Evolutionary conservation across 805 yeast species (phyloP), one percentile per base, ranked within the genome.

Genomic region (Candida mattraensis): DNA sequence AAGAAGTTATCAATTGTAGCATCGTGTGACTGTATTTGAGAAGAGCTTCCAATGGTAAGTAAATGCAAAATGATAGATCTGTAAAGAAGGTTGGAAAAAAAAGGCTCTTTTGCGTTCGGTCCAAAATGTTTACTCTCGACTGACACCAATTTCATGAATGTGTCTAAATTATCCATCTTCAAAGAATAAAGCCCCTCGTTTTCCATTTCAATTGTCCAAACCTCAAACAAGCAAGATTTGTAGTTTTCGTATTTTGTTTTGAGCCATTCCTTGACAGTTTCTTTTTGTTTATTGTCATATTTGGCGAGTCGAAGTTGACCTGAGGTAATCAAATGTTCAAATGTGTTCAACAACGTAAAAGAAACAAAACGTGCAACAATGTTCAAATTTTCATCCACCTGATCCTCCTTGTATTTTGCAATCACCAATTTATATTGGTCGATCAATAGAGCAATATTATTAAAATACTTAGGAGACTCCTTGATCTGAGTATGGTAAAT

Each of bases 191-290:
- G 23, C 4, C 51, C 48, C 35, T 57, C 56, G 21, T 72, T 68
- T 13, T 67, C 55, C 2, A 63, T 50, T 2, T 60, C 46, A n/a
- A 56, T 45, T 3, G 58, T 58, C 45, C 82, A 58, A 32, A 74
- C 56, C 11, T 58, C 54, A 17, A 72, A 53, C 16, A 83, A 41
- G 20, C 60, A 53, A 3, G 48, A 48, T 49, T 80, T 78, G 61
- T 66, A 84, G 15, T 63, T 59, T 24, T 70, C 70, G 60, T 84
- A 84, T 37, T 73, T 70, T 31, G 73, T 70, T 37, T 67, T 66
- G 24, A 86, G 57, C 91, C 95, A 85, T 45, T 70, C 67, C 21
- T 71, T 71, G n/a, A 80, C 71, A 12, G 63, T 59, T 42, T 70
- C 69, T 37, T 74, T 71, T 22, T 71, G 78, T 27, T 69, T 69